Percentiles rank a stretch among this genome's conserved stretches.
These are phyloP conservation scores for Nicotiana tomentosiformis DNA, from an alignment of 257 asterid species.

Conservation along the genomic window DNA sequence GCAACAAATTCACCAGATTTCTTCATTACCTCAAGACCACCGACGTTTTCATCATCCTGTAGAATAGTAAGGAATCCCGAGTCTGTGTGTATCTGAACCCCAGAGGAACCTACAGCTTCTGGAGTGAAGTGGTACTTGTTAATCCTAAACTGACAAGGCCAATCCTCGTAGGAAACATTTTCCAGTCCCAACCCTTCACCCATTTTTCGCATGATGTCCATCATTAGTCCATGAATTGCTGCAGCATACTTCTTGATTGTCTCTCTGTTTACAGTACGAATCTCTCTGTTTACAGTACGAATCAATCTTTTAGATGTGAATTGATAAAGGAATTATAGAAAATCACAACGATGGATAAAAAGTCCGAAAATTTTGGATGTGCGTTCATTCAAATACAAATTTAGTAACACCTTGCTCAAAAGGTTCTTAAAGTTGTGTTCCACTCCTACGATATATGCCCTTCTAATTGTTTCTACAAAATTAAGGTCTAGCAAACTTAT, in stretches of 20 bases:
- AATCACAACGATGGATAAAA: background rate
- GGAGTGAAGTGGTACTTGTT: constrained; percentile 53
- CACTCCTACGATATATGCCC: background rate
- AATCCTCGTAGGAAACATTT: constrained; percentile 31
- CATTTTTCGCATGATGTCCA: constrained; percentile 34
- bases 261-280: constrained; percentile 45
- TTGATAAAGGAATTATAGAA: background rate
- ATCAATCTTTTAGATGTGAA: background rate
- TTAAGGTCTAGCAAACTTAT: background rate
- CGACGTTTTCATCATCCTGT: constrained; percentile 59
- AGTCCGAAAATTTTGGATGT: background rate
- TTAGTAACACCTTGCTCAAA: background rate
- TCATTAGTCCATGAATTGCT: constrained; percentile 41
- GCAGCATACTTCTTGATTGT: constrained; percentile 42
- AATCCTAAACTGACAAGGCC: constrained; percentile 67
- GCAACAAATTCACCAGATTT: constrained; percentile 44
- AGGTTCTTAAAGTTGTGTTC: background rate
- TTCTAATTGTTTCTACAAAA: background rate
- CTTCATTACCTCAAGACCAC: constrained; percentile 65
- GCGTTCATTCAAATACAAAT: too few species aligned
- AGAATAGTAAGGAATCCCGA: constrained; percentile 60
- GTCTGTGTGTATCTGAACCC: constrained; percentile 66
- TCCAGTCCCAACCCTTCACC: constrained; percentile 41
- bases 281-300: constrained; percentile 31
- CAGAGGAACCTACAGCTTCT: constrained; percentile 41